phyloP scores from a whole-genome alignment of 2,329 filamentous ascomycete species.

The Aspergillus costaricaensis region DNA sequence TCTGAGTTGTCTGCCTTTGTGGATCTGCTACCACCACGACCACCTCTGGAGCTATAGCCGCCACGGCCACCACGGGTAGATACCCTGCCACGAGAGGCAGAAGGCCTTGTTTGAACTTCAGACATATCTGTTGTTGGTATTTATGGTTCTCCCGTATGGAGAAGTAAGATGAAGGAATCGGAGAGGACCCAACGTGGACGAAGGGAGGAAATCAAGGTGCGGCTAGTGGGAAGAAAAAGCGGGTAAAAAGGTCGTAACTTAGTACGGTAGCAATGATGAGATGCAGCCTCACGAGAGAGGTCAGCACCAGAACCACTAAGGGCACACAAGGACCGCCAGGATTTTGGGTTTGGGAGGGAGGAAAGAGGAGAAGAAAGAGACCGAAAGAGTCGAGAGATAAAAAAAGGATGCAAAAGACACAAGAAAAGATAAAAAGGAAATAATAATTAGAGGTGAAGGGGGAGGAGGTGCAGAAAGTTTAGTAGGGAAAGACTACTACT shows the following conservation, averaged over 20 bases:
- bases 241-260: constrained; percentile 28
- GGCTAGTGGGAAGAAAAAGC: constrained; percentile 34
- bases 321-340: constrained; percentile 32
- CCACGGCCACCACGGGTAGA: constrained; percentile 82
- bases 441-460: constrained; percentile 18
- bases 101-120: constrained; percentile 84
- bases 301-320: constrained; percentile 38
- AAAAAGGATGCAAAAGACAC: constrained; percentile 15
- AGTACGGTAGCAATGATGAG: constrained; percentile 33
- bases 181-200: constrained; percentile 29
- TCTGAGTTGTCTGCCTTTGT: constrained; percentile 74
- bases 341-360: constrained; percentile 20
- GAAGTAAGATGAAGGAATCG: constrained; percentile 29
- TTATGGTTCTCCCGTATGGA: constrained; percentile 29
- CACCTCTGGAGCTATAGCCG: constrained; percentile 69
- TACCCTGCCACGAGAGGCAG: constrained; percentile 84
- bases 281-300: constrained; percentile 43
- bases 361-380: constrained; percentile 20
- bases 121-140: constrained; percentile 69
- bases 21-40: constrained; percentile 66
- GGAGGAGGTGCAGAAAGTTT: constrained; percentile 16
- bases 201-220: constrained; percentile 32
- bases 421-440: constrained; percentile 19
- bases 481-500: constrained; percentile 9
- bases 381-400: constrained; percentile 13